Conservation (phyloP, 306 rosid genomes). For the Arachis hypogaea region DNA sequence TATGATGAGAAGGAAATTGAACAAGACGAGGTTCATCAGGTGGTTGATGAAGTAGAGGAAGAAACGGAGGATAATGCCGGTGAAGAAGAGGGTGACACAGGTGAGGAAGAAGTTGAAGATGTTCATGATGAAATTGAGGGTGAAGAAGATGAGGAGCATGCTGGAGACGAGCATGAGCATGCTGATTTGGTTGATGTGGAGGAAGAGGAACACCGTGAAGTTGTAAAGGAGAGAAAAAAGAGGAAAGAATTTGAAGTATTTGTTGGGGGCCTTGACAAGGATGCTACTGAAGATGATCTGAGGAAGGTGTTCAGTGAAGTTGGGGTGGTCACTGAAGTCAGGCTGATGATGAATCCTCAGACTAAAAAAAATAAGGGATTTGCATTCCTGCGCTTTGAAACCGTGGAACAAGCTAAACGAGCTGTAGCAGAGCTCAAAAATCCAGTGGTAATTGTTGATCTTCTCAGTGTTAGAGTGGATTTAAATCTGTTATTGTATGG, state of each 20-base stretch:
- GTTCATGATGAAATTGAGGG: conserved; percentile 78
- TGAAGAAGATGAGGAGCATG: conserved; percentile 75
- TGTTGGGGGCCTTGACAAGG: conserved; percentile 98
- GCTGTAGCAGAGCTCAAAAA: conserved; percentile 79
- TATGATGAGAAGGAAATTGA: conserved; percentile 94
- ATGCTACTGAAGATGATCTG: conserved; percentile 86
- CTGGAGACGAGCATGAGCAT: conserved; percentile 62
- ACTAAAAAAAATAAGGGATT: conserved; percentile 96
- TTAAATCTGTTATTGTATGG: conserved; percentile 31
- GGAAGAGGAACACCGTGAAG: conserved; percentile 86
- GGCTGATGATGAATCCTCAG: conserved; percentile 95
- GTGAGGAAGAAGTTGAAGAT: conserved; percentile 81
- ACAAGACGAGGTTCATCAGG: conserved; percentile 72
- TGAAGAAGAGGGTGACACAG: conserved; percentile 80
- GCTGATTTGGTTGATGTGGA: conserved; percentile 66
- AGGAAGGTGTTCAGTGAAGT: conserved; percentile 73
- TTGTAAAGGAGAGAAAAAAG: conserved; percentile 88
- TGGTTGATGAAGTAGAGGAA: conserved; percentile 75
- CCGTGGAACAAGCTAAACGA: conserved; percentile 87
- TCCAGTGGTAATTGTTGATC: conserved; percentile 76
- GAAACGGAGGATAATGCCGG: conserved; percentile 71
- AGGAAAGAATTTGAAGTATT: conserved; percentile 95
- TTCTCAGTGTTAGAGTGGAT: conserved; percentile 41
- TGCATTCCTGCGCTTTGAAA: conserved; percentile 93
- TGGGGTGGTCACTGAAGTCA: conserved; percentile 89